Percentiles rank a stretch among this genome's conserved stretches.
These are phyloP conservation scores for Rehmannia glutinosa DNA, from an alignment of 257 asterid genomes.

Conservation along the genomic window DNA sequence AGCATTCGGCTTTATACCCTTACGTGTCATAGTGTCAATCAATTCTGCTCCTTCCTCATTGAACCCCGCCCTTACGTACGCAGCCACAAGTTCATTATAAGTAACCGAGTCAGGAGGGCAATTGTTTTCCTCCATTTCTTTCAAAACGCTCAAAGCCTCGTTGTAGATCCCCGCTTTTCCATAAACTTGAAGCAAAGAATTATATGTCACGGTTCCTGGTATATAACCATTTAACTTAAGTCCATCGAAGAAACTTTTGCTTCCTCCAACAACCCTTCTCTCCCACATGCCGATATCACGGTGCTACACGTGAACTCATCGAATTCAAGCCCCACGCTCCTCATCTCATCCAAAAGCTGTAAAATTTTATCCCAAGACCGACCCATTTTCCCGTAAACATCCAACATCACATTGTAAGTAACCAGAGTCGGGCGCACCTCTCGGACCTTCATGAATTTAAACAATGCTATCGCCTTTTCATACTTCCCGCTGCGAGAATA, in stretches of 20 bases:
- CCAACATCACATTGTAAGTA: conserved; percentile 93
- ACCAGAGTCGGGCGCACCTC: conserved; percentile 62
- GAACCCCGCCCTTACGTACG: conserved; percentile 91
- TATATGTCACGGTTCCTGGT: conserved; percentile 82
- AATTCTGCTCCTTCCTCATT: conserved; percentile 77
- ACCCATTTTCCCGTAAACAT: conserved; percentile 82
- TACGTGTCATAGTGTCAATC: conserved; percentile 66
- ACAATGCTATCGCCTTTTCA: conserved; percentile 71
- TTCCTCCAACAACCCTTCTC: conserved; percentile 84
- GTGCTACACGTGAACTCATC: conserved; percentile 98
- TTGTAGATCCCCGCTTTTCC: conserved; percentile 83
- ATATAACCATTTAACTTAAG: conserved; percentile 66
- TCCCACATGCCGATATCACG: conserved; percentile 88
- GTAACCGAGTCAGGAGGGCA: conserved; percentile 92
- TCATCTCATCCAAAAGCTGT: conserved; percentile 76
- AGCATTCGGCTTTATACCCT: conserved; percentile 81
- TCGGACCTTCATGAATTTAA: conserved; percentile 56
- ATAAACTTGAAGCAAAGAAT: conserved; percentile 80
- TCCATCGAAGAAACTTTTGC: conserved; percentile 72
- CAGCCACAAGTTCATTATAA: conserved; percentile 88
- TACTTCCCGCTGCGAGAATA: conserved; percentile 84
- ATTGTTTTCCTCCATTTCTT: conserved; percentile 83
- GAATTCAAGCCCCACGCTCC: conserved; percentile 54
- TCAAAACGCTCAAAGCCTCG: conserved; percentile 71
- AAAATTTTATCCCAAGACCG: conserved; percentile 74